Evolutionary conservation across 345 rosid genomes (phyloP).

Genomic region (Passiflora organensis): DNA sequence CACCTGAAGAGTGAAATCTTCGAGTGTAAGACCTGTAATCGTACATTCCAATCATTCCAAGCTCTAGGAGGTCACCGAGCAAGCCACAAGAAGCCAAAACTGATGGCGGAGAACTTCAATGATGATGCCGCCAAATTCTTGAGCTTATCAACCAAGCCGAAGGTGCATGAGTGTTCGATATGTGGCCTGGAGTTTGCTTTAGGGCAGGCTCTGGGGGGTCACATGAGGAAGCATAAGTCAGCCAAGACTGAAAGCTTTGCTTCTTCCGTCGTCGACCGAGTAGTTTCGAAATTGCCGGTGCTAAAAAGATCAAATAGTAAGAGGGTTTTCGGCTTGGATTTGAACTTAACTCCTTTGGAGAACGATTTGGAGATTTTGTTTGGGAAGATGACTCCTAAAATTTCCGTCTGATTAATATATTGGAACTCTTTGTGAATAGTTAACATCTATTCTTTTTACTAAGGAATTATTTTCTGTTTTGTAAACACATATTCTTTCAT

Average conservation of each 20-base stretch:
- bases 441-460: no score
- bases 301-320: conserved; percentile 39
- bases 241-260: conserved; percentile 9
- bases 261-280: background rate
- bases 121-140: conserved; percentile 2
- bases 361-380: conserved; percentile 57
- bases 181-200: conserved; percentile 54
- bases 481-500: no score
- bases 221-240: conserved; percentile 41
- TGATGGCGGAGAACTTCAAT: conserved; percentile 5
- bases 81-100: conserved; percentile 57
- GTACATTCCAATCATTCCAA: conserved; percentile 60
- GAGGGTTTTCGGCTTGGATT: conserved; percentile 42
- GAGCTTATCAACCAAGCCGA: conserved; percentile 15
- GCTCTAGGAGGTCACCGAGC: conserved; percentile 80
- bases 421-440: no score
- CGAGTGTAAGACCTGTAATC: conserved; percentile 68
- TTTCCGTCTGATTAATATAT: background rate
- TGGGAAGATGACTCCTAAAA: conserved; percentile 48
- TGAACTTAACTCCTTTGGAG: conserved; percentile 74
- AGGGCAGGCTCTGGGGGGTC: conserved; percentile 46
- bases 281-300: conserved; percentile 33
- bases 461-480: no score
- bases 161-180: conserved; percentile 47
- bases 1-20: conserved; percentile 15